Evolutionary conservation across 2,329 filamentous ascomycete species (phyloP).

Genomic region (Paracamarosporium sp.): DNA sequence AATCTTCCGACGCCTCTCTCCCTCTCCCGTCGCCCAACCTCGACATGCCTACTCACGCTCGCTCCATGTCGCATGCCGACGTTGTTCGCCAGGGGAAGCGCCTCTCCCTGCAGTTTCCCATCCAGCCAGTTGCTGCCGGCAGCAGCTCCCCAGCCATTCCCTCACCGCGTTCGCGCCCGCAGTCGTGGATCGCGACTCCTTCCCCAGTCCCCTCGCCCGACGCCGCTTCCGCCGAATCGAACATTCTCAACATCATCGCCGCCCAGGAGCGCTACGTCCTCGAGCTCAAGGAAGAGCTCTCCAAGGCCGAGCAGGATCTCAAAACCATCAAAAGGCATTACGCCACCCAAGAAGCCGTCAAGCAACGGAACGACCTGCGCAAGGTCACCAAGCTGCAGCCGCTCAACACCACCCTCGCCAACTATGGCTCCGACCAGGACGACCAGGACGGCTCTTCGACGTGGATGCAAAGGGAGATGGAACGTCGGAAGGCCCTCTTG

Average conservation of each 20-base stretch:
- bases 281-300: slow-evolving; percentile 89
- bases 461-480: slow-evolving; percentile 67
- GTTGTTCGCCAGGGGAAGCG: slow-evolving; percentile 50
- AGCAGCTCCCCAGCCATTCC: slow-evolving; percentile 35
- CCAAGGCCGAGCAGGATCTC: slow-evolving; percentile 79
- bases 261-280: slow-evolving; percentile 90
- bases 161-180: slow-evolving; percentile 45
- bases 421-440: slow-evolving; percentile 40
- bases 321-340: slow-evolving; percentile 82
- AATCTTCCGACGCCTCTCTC: slow-evolving; percentile 21
- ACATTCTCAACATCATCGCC: slow-evolving; percentile 86
- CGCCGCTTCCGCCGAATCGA: slow-evolving; percentile 34
- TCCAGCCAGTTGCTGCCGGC: slow-evolving; percentile 46
- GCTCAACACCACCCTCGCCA: slow-evolving; percentile 51
- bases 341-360: slow-evolving; percentile 76
- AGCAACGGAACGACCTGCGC: slow-evolving; percentile 73
- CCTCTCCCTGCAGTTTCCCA: slow-evolving; percentile 57
- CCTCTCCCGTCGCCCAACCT: slow-evolving; percentile 22
- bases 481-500: slow-evolving; percentile 74
- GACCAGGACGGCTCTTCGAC: slow-evolving; percentile 53
- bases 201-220: slow-evolving; percentile 38
- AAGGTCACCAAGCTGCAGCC: slow-evolving; percentile 62
- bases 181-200: slow-evolving; percentile 46
- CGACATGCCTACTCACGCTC: slow-evolving; percentile 36
- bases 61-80: slow-evolving; percentile 45